These are phyloP conservation scores for Verticillium nonalfalfae DNA, from an alignment of 2,329 filamentous ascomycete genomes.

Conservation along the genomic window DNA sequence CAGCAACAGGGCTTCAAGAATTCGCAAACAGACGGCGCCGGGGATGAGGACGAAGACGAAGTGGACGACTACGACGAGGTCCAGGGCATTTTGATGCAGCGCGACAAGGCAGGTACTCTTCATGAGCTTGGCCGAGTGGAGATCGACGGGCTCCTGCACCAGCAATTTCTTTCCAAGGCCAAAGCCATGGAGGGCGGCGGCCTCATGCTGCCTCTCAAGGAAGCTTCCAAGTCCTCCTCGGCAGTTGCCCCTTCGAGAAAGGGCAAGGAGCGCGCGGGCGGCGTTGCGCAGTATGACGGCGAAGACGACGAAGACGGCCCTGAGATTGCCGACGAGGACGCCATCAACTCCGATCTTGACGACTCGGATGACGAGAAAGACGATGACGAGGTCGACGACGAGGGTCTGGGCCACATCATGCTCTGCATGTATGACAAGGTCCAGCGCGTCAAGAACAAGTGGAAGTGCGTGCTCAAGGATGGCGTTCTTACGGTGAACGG, in stretches of 20 bases:
- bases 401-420: slow-evolving; percentile 83
- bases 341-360: slow-evolving; percentile 97
- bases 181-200: slow-evolving; percentile 69
- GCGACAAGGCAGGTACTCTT: slow-evolving; percentile 45
- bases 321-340: slow-evolving; percentile 73
- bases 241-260: slow-evolving; percentile 10
- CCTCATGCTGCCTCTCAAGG: slow-evolving; percentile 65
- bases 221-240: slow-evolving; percentile 36
- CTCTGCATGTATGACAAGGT: slow-evolving; percentile 99
- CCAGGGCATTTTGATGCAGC: slow-evolving; percentile 52
- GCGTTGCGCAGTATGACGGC: slow-evolving; percentile 54
- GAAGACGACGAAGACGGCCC: slow-evolving; percentile 55
- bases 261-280: slow-evolving; percentile 8
- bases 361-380: slow-evolving; percentile 82
- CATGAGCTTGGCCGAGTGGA: slow-evolving; percentile 52
- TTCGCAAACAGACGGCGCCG: slow-evolving; percentile 67
- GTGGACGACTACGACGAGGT: slow-evolving; percentile 41
- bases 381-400: slow-evolving; percentile 83
- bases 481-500: slow-evolving; percentile 89
- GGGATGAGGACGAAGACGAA: slow-evolving; percentile 44
- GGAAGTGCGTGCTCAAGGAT: slow-evolving; percentile 98
- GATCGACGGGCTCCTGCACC: slow-evolving; percentile 64
- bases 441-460: slow-evolving; percentile 98
- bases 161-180: slow-evolving; percentile 58
- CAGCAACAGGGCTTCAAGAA: slow-evolving; percentile 20